Conservation (phyloP, 2,329 filamentous ascomycete species). For the Tolypocladium album region DNA sequence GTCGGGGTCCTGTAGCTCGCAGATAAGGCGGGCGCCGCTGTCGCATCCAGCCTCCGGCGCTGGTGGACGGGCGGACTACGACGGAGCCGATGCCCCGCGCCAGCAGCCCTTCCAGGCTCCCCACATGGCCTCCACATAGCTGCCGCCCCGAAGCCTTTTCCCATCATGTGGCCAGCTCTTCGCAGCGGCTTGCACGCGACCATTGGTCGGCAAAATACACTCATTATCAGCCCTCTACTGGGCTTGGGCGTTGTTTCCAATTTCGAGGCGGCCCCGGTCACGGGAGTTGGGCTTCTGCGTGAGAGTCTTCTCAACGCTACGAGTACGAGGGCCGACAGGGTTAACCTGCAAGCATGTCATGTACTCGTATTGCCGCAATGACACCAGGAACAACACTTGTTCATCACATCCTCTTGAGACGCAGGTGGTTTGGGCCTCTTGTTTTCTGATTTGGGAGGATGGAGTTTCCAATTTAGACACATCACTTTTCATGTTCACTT, state of each 20-base stretch:
- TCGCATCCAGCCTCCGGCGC: background rate
- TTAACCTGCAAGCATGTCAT: too few species aligned
- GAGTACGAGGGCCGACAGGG: too few species aligned
- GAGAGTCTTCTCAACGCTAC: background rate
- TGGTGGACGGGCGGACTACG: background rate
- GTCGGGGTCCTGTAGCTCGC: background rate
- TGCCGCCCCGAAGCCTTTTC: background rate
- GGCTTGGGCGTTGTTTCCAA: background rate
- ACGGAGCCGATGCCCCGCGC: slow-evolving; percentile 1
- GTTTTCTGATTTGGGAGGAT: too few species aligned
- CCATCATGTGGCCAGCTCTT: background rate
- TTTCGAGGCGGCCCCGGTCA: background rate
- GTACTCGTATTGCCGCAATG: background rate
- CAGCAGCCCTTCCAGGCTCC: background rate
- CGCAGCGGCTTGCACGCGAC: background rate
- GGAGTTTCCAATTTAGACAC: too few species aligned
- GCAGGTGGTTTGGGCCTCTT: too few species aligned
- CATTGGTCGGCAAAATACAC: background rate
- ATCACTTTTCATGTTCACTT: too few species aligned
- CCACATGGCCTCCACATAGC: background rate
- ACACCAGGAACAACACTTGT: background rate
- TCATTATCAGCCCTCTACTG: background rate
- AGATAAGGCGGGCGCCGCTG: background rate
- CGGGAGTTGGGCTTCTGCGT: background rate
- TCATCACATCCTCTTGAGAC: too few species aligned